Conservation (phyloP, 176 grass and related monocot species). For the Musa troglodytarum region DNA sequence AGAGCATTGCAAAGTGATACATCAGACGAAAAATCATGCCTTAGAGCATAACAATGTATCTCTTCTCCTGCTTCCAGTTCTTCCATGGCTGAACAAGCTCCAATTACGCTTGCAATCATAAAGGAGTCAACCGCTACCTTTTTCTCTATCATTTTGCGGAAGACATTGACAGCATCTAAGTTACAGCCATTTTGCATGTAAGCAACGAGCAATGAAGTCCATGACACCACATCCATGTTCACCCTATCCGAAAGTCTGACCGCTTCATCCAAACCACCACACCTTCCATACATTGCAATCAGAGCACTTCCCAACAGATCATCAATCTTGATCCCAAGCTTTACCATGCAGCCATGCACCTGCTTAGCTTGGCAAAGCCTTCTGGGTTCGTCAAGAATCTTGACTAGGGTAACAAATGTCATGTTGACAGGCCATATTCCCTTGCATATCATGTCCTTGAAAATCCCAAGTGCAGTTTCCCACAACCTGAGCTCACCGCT, state of each 20-base stretch:
- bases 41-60: conserved; percentile 53
- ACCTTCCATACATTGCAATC: conserved; percentile 56
- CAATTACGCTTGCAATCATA: conserved; percentile 39
- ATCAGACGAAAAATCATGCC: conserved; percentile 33
- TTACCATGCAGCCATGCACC: conserved; percentile 53
- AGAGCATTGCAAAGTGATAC: conserved; percentile 44
- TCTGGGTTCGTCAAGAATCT: conserved; percentile 32
- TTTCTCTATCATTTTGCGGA: conserved; percentile 34
- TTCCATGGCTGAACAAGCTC: conserved; percentile 38
- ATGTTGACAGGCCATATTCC: conserved; percentile 43
- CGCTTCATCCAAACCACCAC: conserved; percentile 42
- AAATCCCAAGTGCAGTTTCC: conserved; percentile 20
- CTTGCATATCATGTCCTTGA: conserved; percentile 42
- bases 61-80: conserved; percentile 34
- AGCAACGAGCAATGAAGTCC: conserved; percentile 42
- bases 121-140: conserved; percentile 34
- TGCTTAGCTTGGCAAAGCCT: conserved; percentile 39
- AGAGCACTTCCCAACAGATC: conserved; percentile 38
- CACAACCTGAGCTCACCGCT: conserved; percentile 1
- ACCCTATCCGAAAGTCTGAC: conserved; percentile 33
- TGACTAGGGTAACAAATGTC: conserved; percentile 54
- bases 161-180: conserved; percentile 34
- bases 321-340: conserved; percentile 51
- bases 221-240: conserved; percentile 37
- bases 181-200: conserved; percentile 44